phyloP scores from a whole-genome alignment of 495 filamentous ascomycete species.

The Xeromyces bisporus region DNA sequence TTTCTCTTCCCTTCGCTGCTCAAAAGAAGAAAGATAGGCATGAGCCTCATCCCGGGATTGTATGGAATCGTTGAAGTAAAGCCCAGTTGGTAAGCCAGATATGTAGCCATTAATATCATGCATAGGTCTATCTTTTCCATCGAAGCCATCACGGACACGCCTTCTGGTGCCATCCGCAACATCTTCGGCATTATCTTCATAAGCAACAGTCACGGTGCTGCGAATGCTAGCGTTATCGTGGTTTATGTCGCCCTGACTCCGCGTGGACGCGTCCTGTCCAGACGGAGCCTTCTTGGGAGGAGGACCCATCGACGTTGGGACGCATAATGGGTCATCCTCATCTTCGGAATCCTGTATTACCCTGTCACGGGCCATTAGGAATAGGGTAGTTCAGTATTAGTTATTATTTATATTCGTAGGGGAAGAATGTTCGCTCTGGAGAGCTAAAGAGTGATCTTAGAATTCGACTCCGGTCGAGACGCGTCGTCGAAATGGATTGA shows the following conservation, averaged over 20 bases:
- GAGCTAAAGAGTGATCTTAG: too few species aligned
- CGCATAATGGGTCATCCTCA: conserved; percentile 24
- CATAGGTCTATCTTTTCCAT: too few species aligned
- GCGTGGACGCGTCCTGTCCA: conserved; percentile 5
- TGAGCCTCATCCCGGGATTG: conserved; percentile 16
- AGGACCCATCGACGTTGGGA: conserved; percentile 9
- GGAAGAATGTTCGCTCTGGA: not conserved
- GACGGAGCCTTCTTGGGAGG: conserved; percentile 4
- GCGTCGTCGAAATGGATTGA: not conserved
- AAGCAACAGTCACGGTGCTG: too few species aligned
- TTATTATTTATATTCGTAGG: not conserved
- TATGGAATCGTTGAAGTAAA: conserved; percentile 27
- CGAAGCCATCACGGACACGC: too few species aligned
- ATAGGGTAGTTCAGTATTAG: not conserved
- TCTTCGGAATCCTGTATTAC: conserved; percentile 37
- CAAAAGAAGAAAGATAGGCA: conserved; percentile 12
- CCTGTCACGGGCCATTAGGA: conserved; percentile 18
- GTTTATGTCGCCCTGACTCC: too few species aligned
- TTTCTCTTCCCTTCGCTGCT: conserved; percentile 22
- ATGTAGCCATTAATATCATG: conserved; percentile 2
- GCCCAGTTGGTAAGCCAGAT: conserved; percentile 7
- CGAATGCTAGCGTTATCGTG: too few species aligned
- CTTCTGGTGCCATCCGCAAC: too few species aligned
- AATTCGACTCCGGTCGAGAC: not conserved
- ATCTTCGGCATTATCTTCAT: too few species aligned